Evolutionary conservation across 2,329 filamentous ascomycete genomes (phyloP).

Genomic region (Aureobasidium sp.): DNA sequence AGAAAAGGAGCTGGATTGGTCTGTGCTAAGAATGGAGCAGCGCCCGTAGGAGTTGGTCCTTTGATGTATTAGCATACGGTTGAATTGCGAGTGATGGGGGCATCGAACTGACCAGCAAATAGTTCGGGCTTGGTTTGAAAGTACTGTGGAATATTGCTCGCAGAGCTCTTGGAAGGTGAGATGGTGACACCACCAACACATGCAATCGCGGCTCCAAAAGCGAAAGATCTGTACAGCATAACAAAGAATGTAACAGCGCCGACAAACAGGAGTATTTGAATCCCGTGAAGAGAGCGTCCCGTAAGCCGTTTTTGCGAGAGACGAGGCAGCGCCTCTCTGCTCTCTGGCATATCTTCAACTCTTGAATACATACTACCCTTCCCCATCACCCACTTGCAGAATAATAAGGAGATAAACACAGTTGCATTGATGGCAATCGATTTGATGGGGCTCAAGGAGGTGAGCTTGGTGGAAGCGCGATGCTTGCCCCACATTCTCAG

Average conservation of each 20-base stretch:
- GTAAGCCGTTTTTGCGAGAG: constrained; percentile 2
- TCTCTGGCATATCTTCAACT: neutral
- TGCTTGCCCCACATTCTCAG: too few relatives aligned
- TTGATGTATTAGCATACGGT: constrained; percentile 1
- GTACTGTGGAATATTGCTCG: constrained; percentile 50
- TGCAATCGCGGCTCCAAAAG: constrained; percentile 24
- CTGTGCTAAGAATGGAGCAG: constrained; percentile 63
- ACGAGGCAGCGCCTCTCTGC: neutral
- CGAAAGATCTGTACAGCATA: constrained; percentile 29
- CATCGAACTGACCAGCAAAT: constrained; percentile 30
- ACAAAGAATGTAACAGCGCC: constrained; percentile 27
- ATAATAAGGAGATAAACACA: neutral
- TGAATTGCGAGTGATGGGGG: neutral
- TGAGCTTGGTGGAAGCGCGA: too few relatives aligned
- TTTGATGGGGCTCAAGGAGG: neutral
- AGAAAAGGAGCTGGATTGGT: constrained; percentile 60
- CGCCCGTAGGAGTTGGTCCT: constrained; percentile 65
- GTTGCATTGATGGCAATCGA: neutral
- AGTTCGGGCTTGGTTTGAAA: constrained; percentile 56
- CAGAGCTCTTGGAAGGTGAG: constrained; percentile 16
- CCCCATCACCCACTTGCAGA: neutral
- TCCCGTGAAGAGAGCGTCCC: constrained; percentile 10
- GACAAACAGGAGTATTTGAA: constrained; percentile 18
- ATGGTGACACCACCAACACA: constrained; percentile 21
- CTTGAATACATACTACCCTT: constrained; percentile 8